Evolutionary conservation across 2,329 filamentous ascomycete species (phyloP).

Genomic region (Periconia sp.): DNA sequence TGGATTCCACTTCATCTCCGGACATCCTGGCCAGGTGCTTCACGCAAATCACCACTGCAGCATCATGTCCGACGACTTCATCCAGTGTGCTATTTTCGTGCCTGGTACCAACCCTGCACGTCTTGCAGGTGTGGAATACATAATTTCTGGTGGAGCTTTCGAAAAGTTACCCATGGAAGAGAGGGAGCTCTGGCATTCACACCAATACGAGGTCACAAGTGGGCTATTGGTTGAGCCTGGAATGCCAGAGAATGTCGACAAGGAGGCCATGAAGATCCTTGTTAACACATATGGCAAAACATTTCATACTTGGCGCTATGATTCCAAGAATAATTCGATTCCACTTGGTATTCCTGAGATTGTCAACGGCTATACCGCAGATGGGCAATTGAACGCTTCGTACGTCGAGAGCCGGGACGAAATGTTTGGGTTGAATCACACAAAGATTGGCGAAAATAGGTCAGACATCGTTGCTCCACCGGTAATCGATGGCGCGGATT

Average conservation of each 20-base stretch:
- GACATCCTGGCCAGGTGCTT: constrained; percentile 1
- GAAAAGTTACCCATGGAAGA: background rate
- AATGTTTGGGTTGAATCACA: constrained; percentile 5
- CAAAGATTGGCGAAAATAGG: background rate
- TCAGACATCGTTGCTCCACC: constrained; percentile 1
- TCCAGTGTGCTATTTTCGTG: constrained; percentile 1
- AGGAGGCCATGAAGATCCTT: constrained; percentile 4
- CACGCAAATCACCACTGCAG: constrained; percentile 4
- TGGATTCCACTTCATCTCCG: constrained; percentile 4
- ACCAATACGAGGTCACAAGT: constrained; percentile 4
- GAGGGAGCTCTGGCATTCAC: constrained; percentile 1
- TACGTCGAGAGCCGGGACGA: background rate
- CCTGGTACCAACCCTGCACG: constrained; percentile 1
- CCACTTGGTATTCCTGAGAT: constrained; percentile 4
- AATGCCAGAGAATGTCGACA: constrained; percentile 1
- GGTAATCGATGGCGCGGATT: constrained; percentile 1
- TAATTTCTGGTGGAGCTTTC: constrained; percentile 1
- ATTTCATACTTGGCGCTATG: constrained; percentile 3
- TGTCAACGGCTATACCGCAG: constrained; percentile 1
- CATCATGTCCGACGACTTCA: constrained; percentile 4
- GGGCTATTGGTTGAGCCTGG: background rate
- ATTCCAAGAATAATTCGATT: constrained; percentile 4
- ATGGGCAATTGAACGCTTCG: background rate
- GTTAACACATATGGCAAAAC: constrained; percentile 4
- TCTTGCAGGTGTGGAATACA: constrained; percentile 2